Evolutionary conservation across 495 filamentous ascomycete genomes (phyloP).

Genomic region (Trichoderma gamsii): DNA sequence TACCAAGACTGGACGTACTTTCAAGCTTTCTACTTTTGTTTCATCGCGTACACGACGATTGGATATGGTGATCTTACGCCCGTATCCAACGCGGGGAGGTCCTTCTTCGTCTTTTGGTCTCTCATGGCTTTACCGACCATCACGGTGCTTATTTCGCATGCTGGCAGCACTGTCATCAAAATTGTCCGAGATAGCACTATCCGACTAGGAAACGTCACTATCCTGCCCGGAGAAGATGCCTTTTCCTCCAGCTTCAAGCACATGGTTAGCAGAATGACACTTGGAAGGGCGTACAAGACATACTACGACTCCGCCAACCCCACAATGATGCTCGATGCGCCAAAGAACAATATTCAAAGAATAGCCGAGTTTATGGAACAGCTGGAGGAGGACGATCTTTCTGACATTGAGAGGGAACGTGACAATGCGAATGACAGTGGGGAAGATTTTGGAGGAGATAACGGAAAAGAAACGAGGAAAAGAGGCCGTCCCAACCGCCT

Average conservation of each 20-base stretch:
- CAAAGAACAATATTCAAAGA: background rate
- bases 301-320: background rate
- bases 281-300: constrained; percentile 29
- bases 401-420: background rate
- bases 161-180: constrained; percentile 73
- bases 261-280: constrained; percentile 31
- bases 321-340: background rate
- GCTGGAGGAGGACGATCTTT: background rate
- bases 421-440: too few species aligned
- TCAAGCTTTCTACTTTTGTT: constrained; percentile 71
- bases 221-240: constrained; percentile 63
- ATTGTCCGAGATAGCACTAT: constrained; percentile 62
- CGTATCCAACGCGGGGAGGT: constrained; percentile 61
- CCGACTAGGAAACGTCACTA: constrained; percentile 64
- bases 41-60: constrained; percentile 72
- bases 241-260: constrained; percentile 37
- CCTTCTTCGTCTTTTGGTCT: constrained; percentile 89
- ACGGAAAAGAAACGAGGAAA: background rate
- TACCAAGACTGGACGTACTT: constrained; percentile 73
- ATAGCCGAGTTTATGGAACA: background rate
- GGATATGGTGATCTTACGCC: constrained; percentile 78
- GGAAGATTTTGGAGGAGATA: background rate
- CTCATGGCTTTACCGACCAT: constrained; percentile 74
- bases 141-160: constrained; percentile 79
- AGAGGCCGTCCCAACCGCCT: background rate